Percentiles rank a stretch among this genome's conserved stretches.
Conservation (phyloP, 495 filamentous ascomycete species). For the Hypoxylon subgilvum region DNA sequence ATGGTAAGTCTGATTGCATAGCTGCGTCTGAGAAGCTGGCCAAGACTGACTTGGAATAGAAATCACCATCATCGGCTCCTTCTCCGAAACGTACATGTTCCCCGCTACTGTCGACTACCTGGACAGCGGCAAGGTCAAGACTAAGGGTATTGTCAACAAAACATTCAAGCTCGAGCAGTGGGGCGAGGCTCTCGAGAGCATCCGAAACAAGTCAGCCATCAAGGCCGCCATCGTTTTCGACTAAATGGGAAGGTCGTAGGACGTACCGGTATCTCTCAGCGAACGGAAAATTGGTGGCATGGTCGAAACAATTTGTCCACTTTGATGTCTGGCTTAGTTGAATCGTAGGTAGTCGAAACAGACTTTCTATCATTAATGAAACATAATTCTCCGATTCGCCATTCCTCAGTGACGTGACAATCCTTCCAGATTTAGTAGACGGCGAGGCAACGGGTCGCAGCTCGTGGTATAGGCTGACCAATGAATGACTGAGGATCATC, state of each 20-base stretch:
- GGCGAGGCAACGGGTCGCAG: neutral
- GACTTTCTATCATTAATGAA: conserved; percentile 19
- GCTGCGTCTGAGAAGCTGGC: conserved; percentile 11
- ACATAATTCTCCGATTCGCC: conserved; percentile 26
- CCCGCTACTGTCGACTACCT: conserved; percentile 73
- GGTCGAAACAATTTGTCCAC: neutral
- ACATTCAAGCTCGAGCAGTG: conserved; percentile 59
- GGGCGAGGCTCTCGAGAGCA: conserved; percentile 60
- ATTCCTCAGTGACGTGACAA: neutral
- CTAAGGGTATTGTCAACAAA: conserved; percentile 62
- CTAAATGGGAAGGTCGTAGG: conserved; percentile 38
- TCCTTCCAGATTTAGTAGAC: neutral
- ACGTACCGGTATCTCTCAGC: neutral
- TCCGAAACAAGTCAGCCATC: conserved; percentile 71
- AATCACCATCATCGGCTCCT: conserved; percentile 73
- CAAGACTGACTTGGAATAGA: conserved; percentile 52
- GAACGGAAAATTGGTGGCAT: conserved; percentile 1
- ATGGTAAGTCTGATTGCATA: conserved; percentile 31
- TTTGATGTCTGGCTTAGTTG: neutral
- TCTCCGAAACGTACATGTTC: conserved; percentile 76
- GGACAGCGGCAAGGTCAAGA: conserved; percentile 69
- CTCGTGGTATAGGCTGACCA: conserved; percentile 1
- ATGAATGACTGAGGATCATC: conserved; percentile 8
- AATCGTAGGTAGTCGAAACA: conserved; percentile 28
- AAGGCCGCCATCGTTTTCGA: conserved; percentile 76